Conservation (phyloP, 257 asterid genomes). For the Scutellaria galericulata region DNA sequence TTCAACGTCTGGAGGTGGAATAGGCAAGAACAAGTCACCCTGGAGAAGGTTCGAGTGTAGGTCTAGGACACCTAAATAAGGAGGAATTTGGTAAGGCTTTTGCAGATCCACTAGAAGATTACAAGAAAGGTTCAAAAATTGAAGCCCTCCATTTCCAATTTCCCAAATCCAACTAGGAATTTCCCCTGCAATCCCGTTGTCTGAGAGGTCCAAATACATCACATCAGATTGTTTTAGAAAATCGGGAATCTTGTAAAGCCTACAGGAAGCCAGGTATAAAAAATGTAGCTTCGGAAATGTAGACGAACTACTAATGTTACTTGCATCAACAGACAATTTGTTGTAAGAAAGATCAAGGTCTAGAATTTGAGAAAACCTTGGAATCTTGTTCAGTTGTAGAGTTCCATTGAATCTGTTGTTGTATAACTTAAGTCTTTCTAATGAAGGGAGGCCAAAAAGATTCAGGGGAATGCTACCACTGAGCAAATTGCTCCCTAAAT, state of each 20-base stretch:
- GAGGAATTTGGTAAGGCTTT: conserved; percentile 28
- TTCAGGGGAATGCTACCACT: conserved; percentile 50
- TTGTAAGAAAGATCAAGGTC: conserved; percentile 61
- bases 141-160: background rate
- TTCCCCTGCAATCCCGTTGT: conserved; percentile 45
- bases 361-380: conserved; percentile 41
- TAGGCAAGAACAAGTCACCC: background rate
- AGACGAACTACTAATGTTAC: conserved; percentile 23
- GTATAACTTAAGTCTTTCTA: conserved; percentile 40
- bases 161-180: conserved; percentile 51
- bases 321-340: conserved; percentile 41
- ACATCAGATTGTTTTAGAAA: conserved; percentile 34
- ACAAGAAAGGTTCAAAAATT: background rate
- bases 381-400: conserved; percentile 35
- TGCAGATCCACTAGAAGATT: conserved; percentile 13
- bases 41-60: conserved; percentile 14
- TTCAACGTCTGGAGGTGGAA: background rate
- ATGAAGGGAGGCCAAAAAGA: conserved; percentile 49
- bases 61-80: background rate
- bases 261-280: conserved; percentile 60
- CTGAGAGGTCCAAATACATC: conserved; percentile 53
- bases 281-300: conserved; percentile 31
- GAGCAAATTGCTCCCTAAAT: conserved; percentile 46
- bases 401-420: conserved; percentile 51
- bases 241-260: conserved; percentile 47